Percentiles rank a stretch among this genome's conserved stretches.
Conservation (phyloP, 2,329 filamentous ascomycete genomes). For the Xenoacremonium recifei region DNA sequence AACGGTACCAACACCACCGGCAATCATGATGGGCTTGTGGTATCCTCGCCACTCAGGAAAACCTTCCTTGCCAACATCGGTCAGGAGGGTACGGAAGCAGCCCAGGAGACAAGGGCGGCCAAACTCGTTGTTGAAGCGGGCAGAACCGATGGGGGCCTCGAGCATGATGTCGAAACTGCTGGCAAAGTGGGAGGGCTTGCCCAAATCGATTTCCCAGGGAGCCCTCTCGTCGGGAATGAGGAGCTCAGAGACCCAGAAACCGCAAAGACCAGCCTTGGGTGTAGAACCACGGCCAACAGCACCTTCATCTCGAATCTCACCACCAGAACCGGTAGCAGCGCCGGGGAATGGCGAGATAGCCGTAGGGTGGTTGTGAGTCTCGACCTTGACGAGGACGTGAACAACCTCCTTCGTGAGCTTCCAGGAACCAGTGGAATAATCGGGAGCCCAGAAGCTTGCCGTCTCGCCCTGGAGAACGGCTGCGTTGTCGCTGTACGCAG, state of each 20-base stretch:
- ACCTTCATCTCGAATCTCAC: slow-evolving; percentile 93
- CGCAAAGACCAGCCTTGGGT: slow-evolving; percentile 87
- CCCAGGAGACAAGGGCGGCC: slow-evolving; percentile 85
- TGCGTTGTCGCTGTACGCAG: slow-evolving; percentile 96
- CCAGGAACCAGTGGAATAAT: slow-evolving; percentile 85
- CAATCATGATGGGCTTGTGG: slow-evolving; percentile 98
- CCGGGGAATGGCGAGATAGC: slow-evolving; percentile 91
- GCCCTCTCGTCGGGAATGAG: slow-evolving; percentile 78
- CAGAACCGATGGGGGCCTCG: slow-evolving; percentile 91
- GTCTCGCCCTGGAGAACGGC: slow-evolving; percentile 63
- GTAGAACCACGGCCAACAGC: slow-evolving; percentile 89
- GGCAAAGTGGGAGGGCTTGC: slow-evolving; percentile 87
- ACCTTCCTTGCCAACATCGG: slow-evolving; percentile 47
- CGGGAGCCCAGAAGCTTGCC: slow-evolving; percentile 73
- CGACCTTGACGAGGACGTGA: slow-evolving; percentile 89
- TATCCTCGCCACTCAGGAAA: slow-evolving; percentile 77
- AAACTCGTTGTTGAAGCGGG: slow-evolving; percentile 97
- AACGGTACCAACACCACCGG: slow-evolving; percentile 90
- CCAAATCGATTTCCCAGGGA: slow-evolving; percentile 90
- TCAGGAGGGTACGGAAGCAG: slow-evolving; percentile 87
- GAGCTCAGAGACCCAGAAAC: slow-evolving; percentile 94
- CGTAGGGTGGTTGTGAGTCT: slow-evolving; percentile 97
- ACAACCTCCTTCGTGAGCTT: slow-evolving; percentile 80
- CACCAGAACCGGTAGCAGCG: slow-evolving; percentile 91
- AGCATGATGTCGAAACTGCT: slow-evolving; percentile 97